These are phyloP conservation scores for Agrocybe chaxingu DNA, from an alignment of 768 basidiomycete genomes.

Conservation along the genomic window DNA sequence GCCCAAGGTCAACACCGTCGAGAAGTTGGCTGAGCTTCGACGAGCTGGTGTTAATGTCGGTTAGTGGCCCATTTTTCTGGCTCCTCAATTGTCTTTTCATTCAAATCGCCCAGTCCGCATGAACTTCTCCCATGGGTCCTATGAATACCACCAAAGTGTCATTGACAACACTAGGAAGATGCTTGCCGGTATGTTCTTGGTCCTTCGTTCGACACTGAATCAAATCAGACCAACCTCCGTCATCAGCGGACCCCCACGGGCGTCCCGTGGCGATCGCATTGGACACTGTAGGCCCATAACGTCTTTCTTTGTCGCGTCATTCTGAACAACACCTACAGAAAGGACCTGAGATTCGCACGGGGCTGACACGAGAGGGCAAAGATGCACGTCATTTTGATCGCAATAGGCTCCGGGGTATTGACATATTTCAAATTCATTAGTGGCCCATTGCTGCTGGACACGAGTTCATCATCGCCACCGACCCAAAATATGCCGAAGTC, in stretches of 20 bases:
- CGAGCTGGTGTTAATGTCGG: conserved; percentile 97
- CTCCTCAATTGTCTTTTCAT: background rate
- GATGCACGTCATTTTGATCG: conserved; percentile 60
- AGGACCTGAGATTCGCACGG: conserved; percentile 99
- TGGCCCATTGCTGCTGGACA: conserved; percentile 86
- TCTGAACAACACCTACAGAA: conserved; percentile 53
- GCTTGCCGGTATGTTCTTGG: conserved; percentile 59
- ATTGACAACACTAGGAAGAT: conserved; percentile 95
- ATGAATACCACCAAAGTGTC: conserved; percentile 98
- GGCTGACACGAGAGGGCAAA: conserved; percentile 78
- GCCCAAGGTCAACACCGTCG: conserved; percentile 90
- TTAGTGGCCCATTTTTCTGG: conserved; percentile 36
- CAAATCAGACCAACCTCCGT: conserved; percentile 2
- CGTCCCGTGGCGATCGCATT: conserved; percentile 97
- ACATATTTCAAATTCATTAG: conserved; percentile 34
- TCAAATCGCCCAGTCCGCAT: conserved; percentile 73
- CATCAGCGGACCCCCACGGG: conserved; percentile 62
- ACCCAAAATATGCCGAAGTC: conserved; percentile 71
- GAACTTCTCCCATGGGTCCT: conserved; percentile 99
- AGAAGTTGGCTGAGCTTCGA: conserved; percentile 81
- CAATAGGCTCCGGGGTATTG: conserved; percentile 11
- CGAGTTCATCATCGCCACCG: conserved; percentile 88
- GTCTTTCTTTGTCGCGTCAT: conserved; percentile 6
- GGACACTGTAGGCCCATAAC: conserved; percentile 71
- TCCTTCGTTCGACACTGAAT: conserved; percentile 5